Evolutionary conservation across 108 stramenopile genomes (phyloP).

Genomic region (Skeletonema costatum): DNA sequence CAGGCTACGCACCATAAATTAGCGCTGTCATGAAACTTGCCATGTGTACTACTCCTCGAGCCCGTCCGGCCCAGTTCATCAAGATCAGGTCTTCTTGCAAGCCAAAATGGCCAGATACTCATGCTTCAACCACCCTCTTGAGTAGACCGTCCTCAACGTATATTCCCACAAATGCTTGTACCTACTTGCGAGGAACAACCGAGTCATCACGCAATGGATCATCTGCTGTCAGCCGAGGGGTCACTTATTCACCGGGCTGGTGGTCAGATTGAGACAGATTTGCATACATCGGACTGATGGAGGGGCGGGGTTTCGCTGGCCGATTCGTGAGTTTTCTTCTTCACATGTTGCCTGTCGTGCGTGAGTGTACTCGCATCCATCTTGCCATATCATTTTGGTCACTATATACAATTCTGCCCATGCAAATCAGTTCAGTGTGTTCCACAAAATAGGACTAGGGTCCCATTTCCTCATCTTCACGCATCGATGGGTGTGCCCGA

Average conservation of each 20-base stretch:
- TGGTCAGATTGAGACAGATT: conserved; percentile 35
- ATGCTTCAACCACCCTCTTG: conserved; percentile 33
- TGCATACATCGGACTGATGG: conserved; percentile 33
- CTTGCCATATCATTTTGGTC: too few species aligned
- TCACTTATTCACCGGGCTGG: conserved; percentile 32
- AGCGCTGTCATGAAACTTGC: conserved; percentile 19
- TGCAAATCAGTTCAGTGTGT: conserved; percentile 35
- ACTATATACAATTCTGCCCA: conserved; percentile 38
- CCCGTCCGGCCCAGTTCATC: conserved; percentile 25
- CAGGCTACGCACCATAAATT: not conserved
- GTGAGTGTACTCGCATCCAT: too few species aligned
- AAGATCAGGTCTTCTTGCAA: conserved; percentile 38
- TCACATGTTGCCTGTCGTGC: conserved; percentile 27
- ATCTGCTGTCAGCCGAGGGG: conserved; percentile 47
- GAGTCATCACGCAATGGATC: conserved; percentile 40
- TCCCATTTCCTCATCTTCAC: conserved; percentile 21
- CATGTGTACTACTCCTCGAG: conserved; percentile 28
- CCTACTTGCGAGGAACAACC: conserved; percentile 26
- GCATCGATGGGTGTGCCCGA: conserved; percentile 35
- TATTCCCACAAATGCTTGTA: conserved; percentile 14
- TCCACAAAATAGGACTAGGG: conserved; percentile 35
- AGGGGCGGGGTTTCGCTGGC: conserved; percentile 22
- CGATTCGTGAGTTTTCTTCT: not conserved
- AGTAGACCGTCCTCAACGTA: conserved; percentile 26
- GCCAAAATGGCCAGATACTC: conserved; percentile 46